These are phyloP conservation scores for Dactylellina cionopaga DNA, from an alignment of 2,329 filamentous ascomycete species.

Conservation along the genomic window DNA sequence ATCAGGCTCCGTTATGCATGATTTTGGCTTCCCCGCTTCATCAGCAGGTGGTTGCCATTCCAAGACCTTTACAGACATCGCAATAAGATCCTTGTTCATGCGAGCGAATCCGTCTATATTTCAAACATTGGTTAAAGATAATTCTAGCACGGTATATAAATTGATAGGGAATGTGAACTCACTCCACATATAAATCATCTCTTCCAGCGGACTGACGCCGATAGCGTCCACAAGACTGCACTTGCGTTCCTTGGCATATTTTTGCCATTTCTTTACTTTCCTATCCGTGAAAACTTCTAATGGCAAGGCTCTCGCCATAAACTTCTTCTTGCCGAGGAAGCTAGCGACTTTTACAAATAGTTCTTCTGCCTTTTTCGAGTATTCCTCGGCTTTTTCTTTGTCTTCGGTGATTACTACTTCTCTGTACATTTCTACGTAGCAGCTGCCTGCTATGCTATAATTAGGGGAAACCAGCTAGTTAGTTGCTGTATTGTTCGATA, in stretches of 20 bases:
- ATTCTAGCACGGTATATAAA: no score
- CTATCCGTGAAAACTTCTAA: slow-evolving; percentile 86
- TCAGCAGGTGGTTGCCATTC: slow-evolving; percentile 68
- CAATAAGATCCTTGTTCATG: slow-evolving; percentile 74
- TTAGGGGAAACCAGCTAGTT: background rate
- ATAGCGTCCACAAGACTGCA: slow-evolving; percentile 80
- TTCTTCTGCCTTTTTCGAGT: slow-evolving; percentile 67
- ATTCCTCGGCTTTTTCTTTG: slow-evolving; percentile 64
- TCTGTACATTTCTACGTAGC: slow-evolving; percentile 84
- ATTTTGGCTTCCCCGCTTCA: slow-evolving; percentile 64
- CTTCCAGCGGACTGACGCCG: slow-evolving; percentile 80
- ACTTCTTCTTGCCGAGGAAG: slow-evolving; percentile 82
- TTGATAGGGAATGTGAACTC: slow-evolving; percentile 12
- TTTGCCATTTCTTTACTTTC: slow-evolving; percentile 89
- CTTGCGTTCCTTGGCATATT: slow-evolving; percentile 73
- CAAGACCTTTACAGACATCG: slow-evolving; percentile 71
- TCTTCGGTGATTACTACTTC: slow-evolving; percentile 67
- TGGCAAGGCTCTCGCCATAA: slow-evolving; percentile 88
- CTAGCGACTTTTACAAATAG: slow-evolving; percentile 76
- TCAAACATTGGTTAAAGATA: background rate
- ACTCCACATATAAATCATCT: slow-evolving; percentile 94
- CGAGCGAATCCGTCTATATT: slow-evolving; percentile 75
- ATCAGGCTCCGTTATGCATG: slow-evolving; percentile 64
- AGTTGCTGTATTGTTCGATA: background rate
- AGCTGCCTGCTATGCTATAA: slow-evolving; percentile 73